These are phyloP conservation scores for Trichoderma endophyticum DNA, from an alignment of 2,329 filamentous ascomycete genomes.

Conservation along the genomic window DNA sequence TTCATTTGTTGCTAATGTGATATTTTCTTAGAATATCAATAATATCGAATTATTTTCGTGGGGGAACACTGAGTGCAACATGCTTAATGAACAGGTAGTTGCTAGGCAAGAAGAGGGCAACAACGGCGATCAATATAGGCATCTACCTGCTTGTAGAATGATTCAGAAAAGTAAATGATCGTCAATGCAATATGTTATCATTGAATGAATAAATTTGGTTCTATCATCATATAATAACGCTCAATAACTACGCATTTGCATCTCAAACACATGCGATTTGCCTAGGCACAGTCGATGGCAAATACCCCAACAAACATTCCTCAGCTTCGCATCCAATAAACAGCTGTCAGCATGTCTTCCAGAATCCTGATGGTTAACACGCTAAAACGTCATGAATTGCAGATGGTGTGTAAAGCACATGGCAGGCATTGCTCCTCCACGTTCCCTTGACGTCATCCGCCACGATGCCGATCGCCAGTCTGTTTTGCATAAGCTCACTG, in stretches of 20 bases:
- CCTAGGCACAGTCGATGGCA: neutral
- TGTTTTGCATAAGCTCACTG: neutral
- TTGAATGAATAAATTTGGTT: neutral
- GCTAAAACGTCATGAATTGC: constrained; percentile 13
- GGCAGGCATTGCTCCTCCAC: neutral
- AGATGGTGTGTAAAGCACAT: neutral
- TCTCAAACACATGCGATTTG: neutral
- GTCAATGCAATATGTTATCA: too few species aligned
- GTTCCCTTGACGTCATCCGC: constrained; percentile 18
- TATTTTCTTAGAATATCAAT: neutral
- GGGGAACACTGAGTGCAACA: neutral
- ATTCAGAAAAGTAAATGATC: too few species aligned
- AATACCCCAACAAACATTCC: constrained; percentile 10
- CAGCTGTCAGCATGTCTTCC: neutral
- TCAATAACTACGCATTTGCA: neutral
- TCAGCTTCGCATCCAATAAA: neutral
- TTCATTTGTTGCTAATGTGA: neutral
- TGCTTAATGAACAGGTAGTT: neutral
- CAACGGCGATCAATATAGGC: neutral
- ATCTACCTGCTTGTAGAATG: neutral
- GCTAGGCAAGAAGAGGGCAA: neutral
- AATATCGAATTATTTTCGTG: neutral
- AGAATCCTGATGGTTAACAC: neutral
- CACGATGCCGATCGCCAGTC: constrained; percentile 13
- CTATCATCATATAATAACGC: neutral